Percentiles rank a stretch among this genome's conserved stretches.
Evolutionary conservation across 352 stramenopile genomes (phyloP).

Genomic region (Globisporangium nagaii): DNA sequence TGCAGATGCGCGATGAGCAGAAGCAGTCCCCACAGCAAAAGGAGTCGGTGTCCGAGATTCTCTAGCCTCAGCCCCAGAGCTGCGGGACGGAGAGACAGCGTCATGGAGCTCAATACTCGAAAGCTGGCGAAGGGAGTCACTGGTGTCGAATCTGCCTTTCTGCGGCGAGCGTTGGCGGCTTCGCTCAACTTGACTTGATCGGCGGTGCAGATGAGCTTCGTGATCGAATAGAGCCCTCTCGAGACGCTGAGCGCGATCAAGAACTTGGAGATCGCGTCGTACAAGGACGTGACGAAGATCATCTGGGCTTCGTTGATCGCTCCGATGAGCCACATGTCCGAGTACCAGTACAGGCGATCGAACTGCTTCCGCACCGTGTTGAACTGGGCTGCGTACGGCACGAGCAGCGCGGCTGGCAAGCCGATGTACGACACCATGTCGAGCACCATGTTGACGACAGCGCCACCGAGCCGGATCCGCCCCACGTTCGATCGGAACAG

Average conservation of each 20-base stretch:
- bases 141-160: background rate
- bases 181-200: background rate
- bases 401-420: constrained; percentile 13
- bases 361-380: constrained; percentile 8
- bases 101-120: background rate
- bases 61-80: background rate
- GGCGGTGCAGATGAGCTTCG: constrained; percentile 9
- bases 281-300: constrained; percentile 14
- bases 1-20: constrained; percentile 14
- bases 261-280: constrained; percentile 15
- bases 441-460: background rate
- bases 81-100: background rate
- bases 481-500: background rate
- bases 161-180: background rate
- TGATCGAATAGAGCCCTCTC: constrained; percentile 11
- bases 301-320: constrained; percentile 20
- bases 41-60: constrained; percentile 7
- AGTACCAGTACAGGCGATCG: constrained; percentile 12
- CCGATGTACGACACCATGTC: constrained; percentile 15
- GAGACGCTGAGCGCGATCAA: constrained; percentile 26
- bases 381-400: constrained; percentile 18
- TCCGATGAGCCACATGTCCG: constrained; percentile 19
- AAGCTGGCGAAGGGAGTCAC: background rate
- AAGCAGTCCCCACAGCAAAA: constrained; percentile 16
- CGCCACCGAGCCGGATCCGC: background rate